Evolutionary conservation across 805 yeast species (phyloP).

Genomic region (Suhomyces sp.): DNA sequence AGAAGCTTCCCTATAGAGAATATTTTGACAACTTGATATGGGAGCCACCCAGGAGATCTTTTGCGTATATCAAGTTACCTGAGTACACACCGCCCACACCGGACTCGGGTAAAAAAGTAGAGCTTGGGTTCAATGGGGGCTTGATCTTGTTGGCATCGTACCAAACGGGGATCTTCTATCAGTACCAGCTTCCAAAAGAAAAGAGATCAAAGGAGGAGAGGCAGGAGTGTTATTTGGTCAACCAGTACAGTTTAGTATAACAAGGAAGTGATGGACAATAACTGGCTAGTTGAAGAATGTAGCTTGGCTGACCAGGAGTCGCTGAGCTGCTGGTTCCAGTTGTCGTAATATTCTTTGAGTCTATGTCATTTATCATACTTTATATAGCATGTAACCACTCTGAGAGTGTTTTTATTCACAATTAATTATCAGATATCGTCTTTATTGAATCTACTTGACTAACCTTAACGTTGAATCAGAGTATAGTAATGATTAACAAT

Average conservation of each 20-base stretch:
- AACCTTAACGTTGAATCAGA: no score
- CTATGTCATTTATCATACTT: no score
- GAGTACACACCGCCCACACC: slow-evolving; percentile 19
- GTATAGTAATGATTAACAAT: no score
- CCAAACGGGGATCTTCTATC: slow-evolving; percentile 37
- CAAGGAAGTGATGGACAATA: no score
- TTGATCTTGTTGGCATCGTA: slow-evolving; percentile 37
- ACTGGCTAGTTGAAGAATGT: no score
- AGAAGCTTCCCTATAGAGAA: slow-evolving; percentile 39
- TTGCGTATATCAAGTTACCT: slow-evolving; percentile 39
- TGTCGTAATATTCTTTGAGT: no score
- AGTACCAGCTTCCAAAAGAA: slow-evolving; percentile 31
- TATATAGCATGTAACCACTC: no score
- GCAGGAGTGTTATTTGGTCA: slow-evolving; percentile 30
- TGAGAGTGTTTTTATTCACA: no score
- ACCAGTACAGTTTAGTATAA: slow-evolving; percentile 19
- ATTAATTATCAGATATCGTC: no score
- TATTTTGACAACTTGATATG: slow-evolving; percentile 40
- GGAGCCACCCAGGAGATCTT: slow-evolving; percentile 43
- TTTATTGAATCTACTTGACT: no score
- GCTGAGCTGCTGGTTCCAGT: no score
- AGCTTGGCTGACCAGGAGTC: no score
- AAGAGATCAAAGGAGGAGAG: slow-evolving; percentile 15
- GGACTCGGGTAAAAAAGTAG: slow-evolving; percentile 20
- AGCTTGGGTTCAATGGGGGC: slow-evolving; percentile 36